These are phyloP conservation scores for Sphaerostilbella broomeana DNA, from an alignment of 2,329 filamentous ascomycete genomes.

Conservation along the genomic window DNA sequence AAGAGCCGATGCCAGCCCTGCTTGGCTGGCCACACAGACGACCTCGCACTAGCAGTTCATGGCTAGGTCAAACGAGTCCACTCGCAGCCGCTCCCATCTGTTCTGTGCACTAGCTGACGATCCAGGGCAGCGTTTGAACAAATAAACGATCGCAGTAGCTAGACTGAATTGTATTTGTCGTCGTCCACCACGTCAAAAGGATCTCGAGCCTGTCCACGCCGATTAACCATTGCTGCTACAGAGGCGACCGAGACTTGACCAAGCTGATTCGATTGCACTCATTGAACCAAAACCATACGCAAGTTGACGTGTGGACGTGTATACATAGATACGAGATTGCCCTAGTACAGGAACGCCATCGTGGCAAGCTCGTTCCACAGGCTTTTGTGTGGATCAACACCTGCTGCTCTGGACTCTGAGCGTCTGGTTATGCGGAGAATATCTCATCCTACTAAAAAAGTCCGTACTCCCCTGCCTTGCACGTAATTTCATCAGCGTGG, in stretches of 20 bases:
- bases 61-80: constrained; percentile 2
- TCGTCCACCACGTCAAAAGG: too few relatives aligned
- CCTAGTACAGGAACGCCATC: too few relatives aligned
- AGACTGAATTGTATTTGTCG: too few relatives aligned
- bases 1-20: constrained; percentile 12
- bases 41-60: constrained; percentile 8
- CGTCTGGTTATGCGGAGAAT: constrained; percentile 13
- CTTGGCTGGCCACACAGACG: constrained; percentile 7
- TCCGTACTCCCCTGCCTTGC: too few relatives aligned
- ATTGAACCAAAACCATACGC: too few relatives aligned
- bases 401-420: neutral
- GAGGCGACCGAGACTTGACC: too few relatives aligned
- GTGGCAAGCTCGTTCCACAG: neutral
- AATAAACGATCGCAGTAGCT: too few relatives aligned
- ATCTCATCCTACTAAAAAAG: constrained; percentile 6
- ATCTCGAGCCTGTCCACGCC: neutral
- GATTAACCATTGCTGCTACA: too few relatives aligned
- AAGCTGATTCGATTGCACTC: too few relatives aligned
- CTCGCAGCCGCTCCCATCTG: constrained; percentile 6
- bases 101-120: constrained; percentile 11
- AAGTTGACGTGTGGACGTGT: too few relatives aligned
- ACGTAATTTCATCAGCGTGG: constrained; percentile 21
- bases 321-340: neutral
- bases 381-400: constrained; percentile 1
- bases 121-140: constrained; percentile 11